Base-by-base conservation (phyloP, 805 yeast species). In the Tetrapisispora pingtungensis region DNA sequence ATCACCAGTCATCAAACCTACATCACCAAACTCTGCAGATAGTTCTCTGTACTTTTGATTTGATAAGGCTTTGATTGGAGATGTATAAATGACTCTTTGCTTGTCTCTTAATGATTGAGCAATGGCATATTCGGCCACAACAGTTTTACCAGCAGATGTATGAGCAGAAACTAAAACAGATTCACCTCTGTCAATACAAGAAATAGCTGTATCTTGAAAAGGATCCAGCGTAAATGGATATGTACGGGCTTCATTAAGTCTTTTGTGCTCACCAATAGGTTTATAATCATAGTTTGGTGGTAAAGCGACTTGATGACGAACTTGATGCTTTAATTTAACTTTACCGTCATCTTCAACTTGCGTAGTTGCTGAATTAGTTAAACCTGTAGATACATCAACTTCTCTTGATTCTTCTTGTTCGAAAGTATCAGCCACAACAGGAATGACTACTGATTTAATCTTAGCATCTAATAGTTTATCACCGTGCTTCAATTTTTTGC, bases 1-100 rank as follows among this genome's bases (percentile, higher is more conserved):
- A 73, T 93, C 99, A 64, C 99, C 99, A 12, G 99, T 93, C 95
- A 93, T 93, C 48, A 93, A 74, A 41, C 99, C 99, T 27, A 93
- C 97, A 62, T 93, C 97, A 19, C 93, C 90, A 70, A 93, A 86
- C 57, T 89, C 95, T 2, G 95, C 95, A 46, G 81, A 71, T 53
- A 93, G 71, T 63, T 89, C 97, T 68, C 97, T 77, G 59, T 85
- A 89, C 59, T 89, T 89, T 66, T 89, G 97, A 63, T 89, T 89
- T 55, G 95, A 84, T 63, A 89, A 74, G 0, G 97, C 97, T 62
- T 89, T 89, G 61, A 89, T 89, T 4, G 97, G 97, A 4, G 96
- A 88, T 0, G 97, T 89, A 60, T 89, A 89, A 49, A 89, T 89
- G 43, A 89, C 97, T 62, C 97, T 77, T 65, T 89, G 96, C 58